Percentiles rank a stretch among this genome's conserved stretches.
Evolutionary conservation across 2,329 filamentous ascomycete species (phyloP).

Genomic region (Monosporascus sp.): DNA sequence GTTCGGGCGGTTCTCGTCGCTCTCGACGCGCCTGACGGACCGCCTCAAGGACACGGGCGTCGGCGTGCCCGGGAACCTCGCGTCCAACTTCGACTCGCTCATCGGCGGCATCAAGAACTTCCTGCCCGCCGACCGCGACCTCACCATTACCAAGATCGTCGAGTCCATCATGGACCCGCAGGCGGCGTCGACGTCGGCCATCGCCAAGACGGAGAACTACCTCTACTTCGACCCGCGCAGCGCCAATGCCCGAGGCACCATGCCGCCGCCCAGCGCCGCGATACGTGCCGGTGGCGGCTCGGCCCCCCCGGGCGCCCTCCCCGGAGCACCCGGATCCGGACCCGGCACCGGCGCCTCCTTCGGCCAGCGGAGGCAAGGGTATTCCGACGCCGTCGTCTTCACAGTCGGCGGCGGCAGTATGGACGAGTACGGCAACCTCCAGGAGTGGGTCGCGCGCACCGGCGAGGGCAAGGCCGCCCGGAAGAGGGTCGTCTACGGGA

Average conservation of each 20-base stretch:
- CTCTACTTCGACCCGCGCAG: slow-evolving; percentile 95
- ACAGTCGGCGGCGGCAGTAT: slow-evolving; percentile 94
- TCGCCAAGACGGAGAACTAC: slow-evolving; percentile 94
- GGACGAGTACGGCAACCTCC: slow-evolving; percentile 96
- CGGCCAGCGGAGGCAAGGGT: slow-evolving; percentile 84
- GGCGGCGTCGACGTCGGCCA: slow-evolving; percentile 82
- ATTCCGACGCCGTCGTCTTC: slow-evolving; percentile 88
- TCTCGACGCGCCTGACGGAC: slow-evolving; percentile 88
- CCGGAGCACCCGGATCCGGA: slow-evolving; percentile 42
- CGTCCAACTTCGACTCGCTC: slow-evolving; percentile 85
- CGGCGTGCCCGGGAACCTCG: slow-evolving; percentile 59
- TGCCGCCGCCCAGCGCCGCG: slow-evolving; percentile 68
- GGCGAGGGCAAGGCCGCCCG: slow-evolving; percentile 56
- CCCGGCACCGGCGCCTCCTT: slow-evolving; percentile 76
- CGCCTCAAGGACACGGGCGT: slow-evolving; percentile 87
- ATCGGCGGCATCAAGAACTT: slow-evolving; percentile 98
- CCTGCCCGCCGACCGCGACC: slow-evolving; percentile 89
- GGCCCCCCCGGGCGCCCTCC: slow-evolving; percentile 37
- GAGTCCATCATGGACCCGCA: slow-evolving; percentile 97
- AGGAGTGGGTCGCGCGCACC: slow-evolving; percentile 88
- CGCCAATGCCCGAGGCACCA: slow-evolving; percentile 85
- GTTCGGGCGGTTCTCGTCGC: slow-evolving; percentile 88
- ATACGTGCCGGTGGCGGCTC: slow-evolving; percentile 41
- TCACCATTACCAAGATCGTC: slow-evolving; percentile 95
- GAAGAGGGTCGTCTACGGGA: slow-evolving; percentile 88